phyloP scores from a whole-genome alignment of 2,329 filamentous ascomycete species.

The Aspergillus proliferans region DNA sequence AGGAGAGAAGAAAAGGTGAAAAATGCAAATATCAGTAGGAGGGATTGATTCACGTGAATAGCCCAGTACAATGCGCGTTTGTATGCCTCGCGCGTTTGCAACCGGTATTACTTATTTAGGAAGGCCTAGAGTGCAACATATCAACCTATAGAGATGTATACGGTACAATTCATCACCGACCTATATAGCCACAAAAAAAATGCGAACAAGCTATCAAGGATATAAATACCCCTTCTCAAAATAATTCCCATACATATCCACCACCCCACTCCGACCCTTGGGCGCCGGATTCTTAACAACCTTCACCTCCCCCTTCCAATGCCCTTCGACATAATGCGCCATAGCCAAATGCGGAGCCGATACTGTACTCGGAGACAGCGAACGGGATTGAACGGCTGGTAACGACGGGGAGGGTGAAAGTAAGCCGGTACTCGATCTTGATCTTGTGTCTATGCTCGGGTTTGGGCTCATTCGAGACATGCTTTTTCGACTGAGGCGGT shows the following conservation, averaged over 20 bases:
- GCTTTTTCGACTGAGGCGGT: slow-evolving; percentile 2
- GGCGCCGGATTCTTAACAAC: slow-evolving; percentile 45
- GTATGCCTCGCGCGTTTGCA: too few relatives aligned
- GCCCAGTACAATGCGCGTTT: too few relatives aligned
- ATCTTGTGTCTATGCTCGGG: slow-evolving; percentile 10
- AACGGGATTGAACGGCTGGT: slow-evolving; percentile 5
- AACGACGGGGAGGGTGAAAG: slow-evolving; percentile 7
- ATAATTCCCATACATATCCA: slow-evolving; percentile 50
- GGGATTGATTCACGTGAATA: too few relatives aligned
- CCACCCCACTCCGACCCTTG: slow-evolving; percentile 37
- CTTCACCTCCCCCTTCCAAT: slow-evolving; percentile 56
- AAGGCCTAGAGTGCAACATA: too few relatives aligned
- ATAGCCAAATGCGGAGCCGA: slow-evolving; percentile 20
- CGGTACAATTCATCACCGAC: too few relatives aligned
- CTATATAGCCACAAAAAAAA: too few relatives aligned
- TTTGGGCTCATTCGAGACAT: background rate
- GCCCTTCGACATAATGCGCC: slow-evolving; percentile 46
- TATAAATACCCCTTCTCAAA: slow-evolving; percentile 50
- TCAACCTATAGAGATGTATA: too few relatives aligned
- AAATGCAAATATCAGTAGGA: too few relatives aligned
- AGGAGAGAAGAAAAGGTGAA: too few relatives aligned
- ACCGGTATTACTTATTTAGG: too few relatives aligned
- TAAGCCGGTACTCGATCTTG: background rate
- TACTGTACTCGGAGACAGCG: slow-evolving; percentile 7
- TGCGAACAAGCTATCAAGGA: slow-evolving; percentile 15